Evolutionary conservation across 208 protist genomes (phyloP).

Genomic region (Trypanosoma rangeli): DNA sequence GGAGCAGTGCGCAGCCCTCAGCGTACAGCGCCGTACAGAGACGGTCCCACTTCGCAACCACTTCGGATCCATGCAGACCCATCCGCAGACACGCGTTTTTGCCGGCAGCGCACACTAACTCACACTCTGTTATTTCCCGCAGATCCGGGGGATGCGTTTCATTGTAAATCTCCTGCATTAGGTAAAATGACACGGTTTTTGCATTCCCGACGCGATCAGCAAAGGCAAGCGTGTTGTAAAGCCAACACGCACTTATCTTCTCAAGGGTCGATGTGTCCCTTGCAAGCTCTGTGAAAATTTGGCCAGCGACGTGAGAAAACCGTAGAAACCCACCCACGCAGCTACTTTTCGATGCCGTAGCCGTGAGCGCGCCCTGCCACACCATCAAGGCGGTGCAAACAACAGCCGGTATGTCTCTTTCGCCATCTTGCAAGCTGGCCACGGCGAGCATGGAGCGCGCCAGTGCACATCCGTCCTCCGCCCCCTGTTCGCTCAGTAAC

Average conservation of each 20-base stretch:
- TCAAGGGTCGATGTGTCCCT: background rate
- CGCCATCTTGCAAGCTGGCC: background rate
- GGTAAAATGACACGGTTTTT: slow-evolving; percentile 16
- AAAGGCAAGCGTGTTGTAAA: slow-evolving; percentile 28
- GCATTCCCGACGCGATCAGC: slow-evolving; percentile 11
- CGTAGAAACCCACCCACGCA: slow-evolving; percentile 16
- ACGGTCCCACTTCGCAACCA: slow-evolving; percentile 13
- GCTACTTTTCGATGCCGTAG: background rate
- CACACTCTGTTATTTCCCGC: background rate
- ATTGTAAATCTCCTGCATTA: slow-evolving; percentile 13
- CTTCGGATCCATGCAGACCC: slow-evolving; percentile 10
- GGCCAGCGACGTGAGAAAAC: slow-evolving; percentile 25
- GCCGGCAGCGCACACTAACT: background rate
- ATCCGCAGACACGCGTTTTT: slow-evolving; percentile 7
- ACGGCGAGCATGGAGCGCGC: background rate
- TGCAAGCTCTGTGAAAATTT: slow-evolving; percentile 6
- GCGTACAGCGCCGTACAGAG: slow-evolving; percentile 18
- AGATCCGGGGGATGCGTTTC: slow-evolving; percentile 4
- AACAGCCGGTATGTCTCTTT: slow-evolving; percentile 5
- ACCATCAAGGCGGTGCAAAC: slow-evolving; percentile 26
- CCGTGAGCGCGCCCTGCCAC: slow-evolving; percentile 25
- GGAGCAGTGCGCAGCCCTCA: slow-evolving; percentile 12
- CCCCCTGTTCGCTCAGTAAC: slow-evolving; percentile 2
- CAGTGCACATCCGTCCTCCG: background rate
- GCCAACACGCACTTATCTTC: slow-evolving; percentile 20